Base-by-base conservation (phyloP, 2,329 filamentous ascomycete species). In the Colletotrichum aenigma region DNA sequence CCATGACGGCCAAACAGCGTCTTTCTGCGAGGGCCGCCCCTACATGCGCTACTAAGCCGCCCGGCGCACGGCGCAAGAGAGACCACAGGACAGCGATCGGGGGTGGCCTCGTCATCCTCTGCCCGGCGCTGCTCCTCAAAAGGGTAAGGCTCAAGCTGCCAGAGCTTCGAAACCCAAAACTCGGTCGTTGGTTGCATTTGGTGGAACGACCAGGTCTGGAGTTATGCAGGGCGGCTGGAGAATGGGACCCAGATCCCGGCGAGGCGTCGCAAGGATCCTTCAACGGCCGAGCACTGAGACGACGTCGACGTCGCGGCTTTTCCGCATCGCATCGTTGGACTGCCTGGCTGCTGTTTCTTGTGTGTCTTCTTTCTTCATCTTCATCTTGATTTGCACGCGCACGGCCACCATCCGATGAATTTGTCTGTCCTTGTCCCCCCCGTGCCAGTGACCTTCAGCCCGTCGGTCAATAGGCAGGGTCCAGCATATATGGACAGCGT, bases 121-220 rank as follows among this genome's bases (percentile, higher is more conserved):
- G 60, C 36, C 43, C 70, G 64, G 73, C 61, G 64, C 64, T 73
- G 70, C 18, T 10, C 64, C 73, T 60, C 13, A 60, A 75, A 73
- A 48, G 58, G 73, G 73, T 68, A 73, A 73, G 64, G 73, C 70
- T 75, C 70, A 58, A 69, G 34, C 36, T 73, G 73, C 70, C 73
- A 75, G 61, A 73, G 73, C 70, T 75, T 75, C 73, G 69, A 75
- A 75, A 75, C 69, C 70, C 69, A 64, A 75, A 72, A 73, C 56
- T 73, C 64, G 48, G 70, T 71, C 69, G 69, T 75, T 75, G 56
- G 43, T 75, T 73, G 70, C 70, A 73, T 73, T 68, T 73, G 64
- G 69, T 72, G 72, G 72, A 75, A 68, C 73, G 73, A 73, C 70
- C 70, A 68, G 73, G 73, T 68, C 70, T 65, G 62, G 62, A 73